A percentile compares a stretch with the other conserved stretches of the same genome.
These are phyloP conservation scores for Talaromyces nanjingensis DNA, from an alignment of 495 filamentous ascomycete genomes.

Conservation along the genomic window DNA sequence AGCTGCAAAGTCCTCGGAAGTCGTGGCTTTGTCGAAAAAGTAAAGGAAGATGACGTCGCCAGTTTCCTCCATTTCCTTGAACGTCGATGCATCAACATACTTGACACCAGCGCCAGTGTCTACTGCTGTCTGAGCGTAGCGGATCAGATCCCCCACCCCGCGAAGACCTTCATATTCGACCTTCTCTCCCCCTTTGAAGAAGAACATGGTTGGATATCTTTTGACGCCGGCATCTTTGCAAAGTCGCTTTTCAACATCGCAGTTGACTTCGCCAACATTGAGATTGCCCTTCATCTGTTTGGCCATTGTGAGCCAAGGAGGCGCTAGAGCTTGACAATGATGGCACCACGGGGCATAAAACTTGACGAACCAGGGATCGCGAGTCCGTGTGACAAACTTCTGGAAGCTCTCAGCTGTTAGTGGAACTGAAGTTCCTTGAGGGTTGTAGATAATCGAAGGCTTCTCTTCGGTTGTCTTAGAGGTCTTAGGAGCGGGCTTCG, in stretches of 20 bases:
- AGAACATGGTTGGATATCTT: constrained; percentile 83
- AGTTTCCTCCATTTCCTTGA: constrained; percentile 82
- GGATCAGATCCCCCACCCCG: constrained; percentile 83
- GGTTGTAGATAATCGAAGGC: constrained; percentile 56
- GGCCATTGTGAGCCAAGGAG: constrained; percentile 82
- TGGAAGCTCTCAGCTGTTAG: constrained; percentile 84
- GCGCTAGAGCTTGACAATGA: constrained; percentile 88
- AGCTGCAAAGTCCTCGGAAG: constrained; percentile 81
- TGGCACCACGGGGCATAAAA: constrained; percentile 97
- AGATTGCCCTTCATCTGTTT: constrained; percentile 81
- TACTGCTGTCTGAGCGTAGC: constrained; percentile 79
- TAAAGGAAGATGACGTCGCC: constrained; percentile 95
- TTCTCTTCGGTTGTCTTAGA: constrained; percentile 27
- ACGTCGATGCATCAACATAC: constrained; percentile 67
- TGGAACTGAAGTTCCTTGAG: constrained; percentile 61
- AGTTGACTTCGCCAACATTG: constrained; percentile 95
- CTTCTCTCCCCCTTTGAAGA: constrained; percentile 86
- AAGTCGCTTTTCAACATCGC: constrained; percentile 71
- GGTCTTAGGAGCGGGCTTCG: constrained; percentile 21
- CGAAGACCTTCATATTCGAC: constrained; percentile 91
- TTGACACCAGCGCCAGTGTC: constrained; percentile 68
- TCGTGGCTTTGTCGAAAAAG: constrained; percentile 93
- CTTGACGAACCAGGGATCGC: constrained; percentile 96
- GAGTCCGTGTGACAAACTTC: constrained; percentile 72
- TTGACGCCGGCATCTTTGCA: constrained; percentile 80